phyloP scores from a whole-genome alignment of 2,329 filamentous ascomycete genomes.

The Fusarium camptoceras region DNA sequence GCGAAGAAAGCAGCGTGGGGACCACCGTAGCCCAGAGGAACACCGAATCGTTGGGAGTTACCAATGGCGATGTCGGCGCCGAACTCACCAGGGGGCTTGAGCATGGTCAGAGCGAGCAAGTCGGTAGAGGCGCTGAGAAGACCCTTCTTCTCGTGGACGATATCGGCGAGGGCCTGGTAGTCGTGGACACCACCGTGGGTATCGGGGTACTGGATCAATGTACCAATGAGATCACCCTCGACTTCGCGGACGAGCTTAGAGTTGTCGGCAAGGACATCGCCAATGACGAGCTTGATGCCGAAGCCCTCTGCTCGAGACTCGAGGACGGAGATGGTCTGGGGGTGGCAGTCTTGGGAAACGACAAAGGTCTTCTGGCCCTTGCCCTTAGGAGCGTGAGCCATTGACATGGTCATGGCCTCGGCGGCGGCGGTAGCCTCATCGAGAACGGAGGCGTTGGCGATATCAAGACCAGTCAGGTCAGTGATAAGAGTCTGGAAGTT shows the following conservation, averaged over 20 bases:
- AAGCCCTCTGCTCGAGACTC: slow-evolving; percentile 89
- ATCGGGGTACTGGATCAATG: slow-evolving; percentile 92
- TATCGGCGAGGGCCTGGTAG: slow-evolving; percentile 77
- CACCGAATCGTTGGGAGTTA: slow-evolving; percentile 89
- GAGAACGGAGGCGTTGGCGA: slow-evolving; percentile 90
- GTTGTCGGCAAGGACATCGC: slow-evolving; percentile 76
- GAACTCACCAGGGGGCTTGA: slow-evolving; percentile 92
- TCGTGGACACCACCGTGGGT: slow-evolving; percentile 86
- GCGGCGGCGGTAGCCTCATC: slow-evolving; percentile 94
- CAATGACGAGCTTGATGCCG: slow-evolving; percentile 80
- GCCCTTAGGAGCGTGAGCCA: slow-evolving; percentile 73
- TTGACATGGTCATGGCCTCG: slow-evolving; percentile 91
- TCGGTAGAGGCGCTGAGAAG: slow-evolving; percentile 91
- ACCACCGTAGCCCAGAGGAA: slow-evolving; percentile 91
- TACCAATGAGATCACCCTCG: slow-evolving; percentile 85
- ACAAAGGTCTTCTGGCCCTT: slow-evolving; percentile 83
- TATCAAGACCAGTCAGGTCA: slow-evolving; percentile 86
- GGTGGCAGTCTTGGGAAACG: slow-evolving; percentile 84
- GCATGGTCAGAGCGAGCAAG: slow-evolving; percentile 84
- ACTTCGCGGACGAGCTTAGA: slow-evolving; percentile 76
- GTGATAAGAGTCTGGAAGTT: slow-evolving; percentile 96
- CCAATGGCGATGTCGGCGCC: slow-evolving; percentile 96
- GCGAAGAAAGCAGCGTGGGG: slow-evolving; percentile 97
- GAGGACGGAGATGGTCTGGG: slow-evolving; percentile 88
- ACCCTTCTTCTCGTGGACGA: slow-evolving; percentile 81